Evolutionary conservation across 345 rosid species (phyloP).

Genomic region (Gossypium stocksii): DNA sequence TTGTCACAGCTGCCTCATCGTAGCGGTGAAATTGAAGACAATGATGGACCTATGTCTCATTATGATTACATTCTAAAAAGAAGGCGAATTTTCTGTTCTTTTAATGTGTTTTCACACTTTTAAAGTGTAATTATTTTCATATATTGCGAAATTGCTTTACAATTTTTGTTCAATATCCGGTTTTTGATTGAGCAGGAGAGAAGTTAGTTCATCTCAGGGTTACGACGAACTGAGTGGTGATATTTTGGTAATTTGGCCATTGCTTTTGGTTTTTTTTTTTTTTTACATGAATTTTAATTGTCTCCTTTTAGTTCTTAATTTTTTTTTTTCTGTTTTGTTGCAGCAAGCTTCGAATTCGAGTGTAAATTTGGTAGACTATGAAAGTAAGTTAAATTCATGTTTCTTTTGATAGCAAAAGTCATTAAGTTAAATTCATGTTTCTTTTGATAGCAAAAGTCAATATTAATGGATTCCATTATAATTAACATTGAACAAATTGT

Average conservation of each 20-base stretch:
- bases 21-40: slow-evolving; percentile 21
- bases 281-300: neutral
- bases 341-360: slow-evolving; percentile 36
- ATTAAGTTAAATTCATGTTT: slow-evolving; percentile 21
- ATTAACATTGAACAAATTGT: neutral
- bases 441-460: neutral
- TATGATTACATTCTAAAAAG: slow-evolving; percentile 49
- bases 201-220: slow-evolving; percentile 35
- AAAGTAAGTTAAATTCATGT: slow-evolving; percentile 32
- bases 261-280: neutral
- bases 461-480: neutral
- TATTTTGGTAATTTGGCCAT: slow-evolving; percentile 38
- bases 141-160: neutral
- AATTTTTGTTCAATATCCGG: neutral
- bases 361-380: slow-evolving; percentile 48
- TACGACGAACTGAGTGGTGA: slow-evolving; percentile 39
- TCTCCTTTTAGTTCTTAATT: neutral
- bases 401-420: neutral
- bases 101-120: slow-evolving; percentile 10
- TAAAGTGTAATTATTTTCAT: neutral
- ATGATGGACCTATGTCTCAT: slow-evolving; percentile 56
- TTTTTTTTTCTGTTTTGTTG: slow-evolving; percentile 13
- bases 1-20: slow-evolving; percentile 15
- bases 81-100: slow-evolving; percentile 27
- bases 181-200: slow-evolving; percentile 40